These are phyloP conservation scores for Pseudopithomyces maydicus DNA, from an alignment of 2,329 filamentous ascomycete genomes.

Conservation along the genomic window DNA sequence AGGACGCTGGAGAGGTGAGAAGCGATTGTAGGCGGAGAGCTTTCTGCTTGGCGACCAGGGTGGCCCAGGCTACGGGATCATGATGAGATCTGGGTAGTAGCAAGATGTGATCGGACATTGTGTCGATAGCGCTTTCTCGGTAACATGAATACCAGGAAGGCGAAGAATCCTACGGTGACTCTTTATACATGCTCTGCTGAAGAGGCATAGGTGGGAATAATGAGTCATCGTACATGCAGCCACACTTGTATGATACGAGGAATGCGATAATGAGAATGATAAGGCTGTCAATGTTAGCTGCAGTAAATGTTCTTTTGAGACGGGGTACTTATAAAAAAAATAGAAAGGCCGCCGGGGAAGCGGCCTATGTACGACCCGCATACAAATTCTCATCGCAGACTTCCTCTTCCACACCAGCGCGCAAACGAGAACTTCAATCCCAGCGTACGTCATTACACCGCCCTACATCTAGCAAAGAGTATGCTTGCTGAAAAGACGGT, in stretches of 20 bases:
- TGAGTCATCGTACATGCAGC: constrained; percentile 3
- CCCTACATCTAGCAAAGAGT: constrained; percentile 28
- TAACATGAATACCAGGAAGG: no score
- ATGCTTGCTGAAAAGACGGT: constrained; percentile 14
- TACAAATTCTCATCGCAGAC: constrained; percentile 18
- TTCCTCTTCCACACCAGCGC: constrained; percentile 23
- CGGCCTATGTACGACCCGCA: constrained; percentile 22
- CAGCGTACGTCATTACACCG: constrained; percentile 5
- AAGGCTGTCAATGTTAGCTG: constrained; percentile 22
- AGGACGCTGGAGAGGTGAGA: constrained; percentile 16
- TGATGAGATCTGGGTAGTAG: constrained; percentile 3
- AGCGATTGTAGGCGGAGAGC: constrained; percentile 21
- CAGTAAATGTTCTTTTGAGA: constrained; percentile 21
- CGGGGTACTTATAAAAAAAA: constrained; percentile 50
- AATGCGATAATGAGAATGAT: neutral
- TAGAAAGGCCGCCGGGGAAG: constrained; percentile 31
- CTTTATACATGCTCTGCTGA: neutral
- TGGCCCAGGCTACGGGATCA: constrained; percentile 11
- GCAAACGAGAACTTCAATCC: constrained; percentile 10
- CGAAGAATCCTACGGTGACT: neutral
- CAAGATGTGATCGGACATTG: neutral
- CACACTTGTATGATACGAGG: neutral
- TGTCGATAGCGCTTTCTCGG: neutral
- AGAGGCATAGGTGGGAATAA: neutral
- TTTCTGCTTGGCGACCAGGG: constrained; percentile 15